Percentiles rank a stretch among this genome's conserved stretches.
Conservation (phyloP, 2,329 filamentous ascomycete genomes). For the Cryphonectria naterciae region DNA sequence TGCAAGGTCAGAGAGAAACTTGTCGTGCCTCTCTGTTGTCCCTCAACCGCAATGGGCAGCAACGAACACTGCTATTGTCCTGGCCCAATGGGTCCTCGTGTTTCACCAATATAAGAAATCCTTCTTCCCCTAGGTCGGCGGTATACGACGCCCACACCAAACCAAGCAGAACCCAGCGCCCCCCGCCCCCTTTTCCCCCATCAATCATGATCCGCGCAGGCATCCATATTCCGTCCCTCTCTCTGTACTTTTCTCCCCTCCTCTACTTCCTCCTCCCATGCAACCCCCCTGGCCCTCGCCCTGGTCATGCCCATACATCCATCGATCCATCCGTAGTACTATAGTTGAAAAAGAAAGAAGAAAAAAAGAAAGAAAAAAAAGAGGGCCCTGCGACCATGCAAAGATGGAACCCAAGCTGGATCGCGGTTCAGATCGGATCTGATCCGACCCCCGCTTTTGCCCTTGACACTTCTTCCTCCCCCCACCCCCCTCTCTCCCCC, state of each 20-base stretch:
- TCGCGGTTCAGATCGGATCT: neutral
- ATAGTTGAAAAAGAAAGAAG: neutral
- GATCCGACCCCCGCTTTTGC: neutral
- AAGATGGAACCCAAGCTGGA: neutral
- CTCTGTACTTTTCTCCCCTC: neutral
- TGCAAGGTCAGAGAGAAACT: no score
- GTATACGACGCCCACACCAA: constrained; percentile 1
- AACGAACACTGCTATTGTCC: neutral
- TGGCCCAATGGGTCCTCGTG: neutral
- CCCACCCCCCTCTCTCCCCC: neutral
- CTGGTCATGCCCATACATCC: neutral
- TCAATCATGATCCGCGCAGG: constrained; percentile 4
- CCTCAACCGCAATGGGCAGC: neutral
- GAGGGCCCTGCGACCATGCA: neutral
- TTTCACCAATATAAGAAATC: neutral
- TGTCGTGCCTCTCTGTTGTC: neutral
- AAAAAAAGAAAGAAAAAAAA: neutral
- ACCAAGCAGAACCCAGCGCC: neutral
- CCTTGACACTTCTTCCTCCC: neutral
- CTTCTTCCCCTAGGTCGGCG: neutral
- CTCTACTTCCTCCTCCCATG: neutral
- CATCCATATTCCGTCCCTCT: neutral
- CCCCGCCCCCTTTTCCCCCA: no score
- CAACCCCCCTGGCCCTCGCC: neutral
- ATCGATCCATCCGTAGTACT: neutral